phyloP scores from a whole-genome alignment of 768 basidiomycete species.

The Hydnomerulius pinastri region DNA sequence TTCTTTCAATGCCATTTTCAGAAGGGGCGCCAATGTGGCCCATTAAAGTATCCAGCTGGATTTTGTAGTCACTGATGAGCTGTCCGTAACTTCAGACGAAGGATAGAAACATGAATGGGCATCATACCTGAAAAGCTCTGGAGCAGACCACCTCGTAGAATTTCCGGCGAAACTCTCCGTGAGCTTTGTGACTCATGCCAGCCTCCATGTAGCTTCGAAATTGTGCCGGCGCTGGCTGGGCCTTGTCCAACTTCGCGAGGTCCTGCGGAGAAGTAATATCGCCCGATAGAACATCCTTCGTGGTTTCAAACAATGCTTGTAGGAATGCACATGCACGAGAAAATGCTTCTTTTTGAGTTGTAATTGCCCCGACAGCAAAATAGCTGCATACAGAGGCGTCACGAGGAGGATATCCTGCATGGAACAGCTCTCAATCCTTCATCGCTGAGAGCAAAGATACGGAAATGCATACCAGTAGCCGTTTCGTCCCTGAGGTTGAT shows the following conservation, averaged over 20 bases:
- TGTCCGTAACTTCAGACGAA: background rate
- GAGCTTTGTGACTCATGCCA: background rate
- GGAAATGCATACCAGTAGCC: background rate
- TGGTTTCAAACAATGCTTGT: background rate
- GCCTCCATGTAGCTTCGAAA: conserved; percentile 2
- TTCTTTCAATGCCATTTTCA: background rate
- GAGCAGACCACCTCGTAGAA: background rate
- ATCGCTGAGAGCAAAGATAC: background rate
- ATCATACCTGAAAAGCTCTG: background rate
- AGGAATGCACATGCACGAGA: background rate
- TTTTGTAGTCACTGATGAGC: background rate
- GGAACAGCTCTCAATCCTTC: background rate
- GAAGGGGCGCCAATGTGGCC: too few relatives aligned
- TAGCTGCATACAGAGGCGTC: background rate
- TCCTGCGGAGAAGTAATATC: background rate
- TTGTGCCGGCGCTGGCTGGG: background rate
- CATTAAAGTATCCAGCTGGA: too few relatives aligned
- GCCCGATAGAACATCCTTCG: background rate
- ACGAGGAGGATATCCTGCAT: background rate
- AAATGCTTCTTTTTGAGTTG: background rate
- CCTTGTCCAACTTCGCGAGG: background rate
- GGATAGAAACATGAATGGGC: background rate
- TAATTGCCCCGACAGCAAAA: background rate
- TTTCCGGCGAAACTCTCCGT: background rate
- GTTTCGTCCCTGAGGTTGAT: background rate